Conservation (phyloP, 768 basidiomycete genomes). For the Piloderma croceum region DNA sequence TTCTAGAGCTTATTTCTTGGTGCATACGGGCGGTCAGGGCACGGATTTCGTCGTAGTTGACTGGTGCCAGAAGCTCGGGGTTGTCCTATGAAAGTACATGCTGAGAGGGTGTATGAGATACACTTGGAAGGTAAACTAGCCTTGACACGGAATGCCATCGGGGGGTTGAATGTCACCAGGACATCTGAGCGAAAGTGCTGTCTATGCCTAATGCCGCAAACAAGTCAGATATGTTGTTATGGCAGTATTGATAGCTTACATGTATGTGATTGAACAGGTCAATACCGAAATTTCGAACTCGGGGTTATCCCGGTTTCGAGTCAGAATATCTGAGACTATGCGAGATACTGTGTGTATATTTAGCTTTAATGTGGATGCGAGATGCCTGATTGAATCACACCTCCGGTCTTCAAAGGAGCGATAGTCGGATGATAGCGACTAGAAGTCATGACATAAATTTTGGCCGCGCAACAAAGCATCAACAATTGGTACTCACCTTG, state of each 20-base stretch:
- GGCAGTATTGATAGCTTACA: slow-evolving; percentile 41
- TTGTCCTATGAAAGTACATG: slow-evolving; percentile 41
- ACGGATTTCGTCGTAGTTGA: slow-evolving; percentile 57
- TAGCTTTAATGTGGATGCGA: background rate
- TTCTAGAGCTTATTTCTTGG: slow-evolving; percentile 66
- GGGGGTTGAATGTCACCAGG: slow-evolving; percentile 73
- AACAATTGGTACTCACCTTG: no score
- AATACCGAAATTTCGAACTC: slow-evolving; percentile 68
- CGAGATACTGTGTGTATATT: slow-evolving; percentile 53
- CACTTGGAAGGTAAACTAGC: no score
- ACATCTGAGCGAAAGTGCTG: slow-evolving; percentile 88
- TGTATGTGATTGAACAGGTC: slow-evolving; percentile 80
- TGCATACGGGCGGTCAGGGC: slow-evolving; percentile 57
- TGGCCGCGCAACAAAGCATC: no score
- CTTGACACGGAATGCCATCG: slow-evolving; percentile 60
- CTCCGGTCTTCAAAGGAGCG: slow-evolving; percentile 83
- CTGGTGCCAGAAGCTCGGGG: slow-evolving; percentile 65
- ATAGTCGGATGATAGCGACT: slow-evolving; percentile 86
- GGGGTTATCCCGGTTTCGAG: slow-evolving; percentile 59
- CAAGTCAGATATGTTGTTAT: slow-evolving; percentile 7
- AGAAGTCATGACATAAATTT: no score
- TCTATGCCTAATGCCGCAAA: slow-evolving; percentile 50
- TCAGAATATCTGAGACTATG: slow-evolving; percentile 71
- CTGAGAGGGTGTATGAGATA: no score
- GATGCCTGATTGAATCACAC: slow-evolving; percentile 29